These are phyloP conservation scores for Posidonia australis DNA, from an alignment of 106 monocot genomes.

Conservation along the genomic window DNA sequence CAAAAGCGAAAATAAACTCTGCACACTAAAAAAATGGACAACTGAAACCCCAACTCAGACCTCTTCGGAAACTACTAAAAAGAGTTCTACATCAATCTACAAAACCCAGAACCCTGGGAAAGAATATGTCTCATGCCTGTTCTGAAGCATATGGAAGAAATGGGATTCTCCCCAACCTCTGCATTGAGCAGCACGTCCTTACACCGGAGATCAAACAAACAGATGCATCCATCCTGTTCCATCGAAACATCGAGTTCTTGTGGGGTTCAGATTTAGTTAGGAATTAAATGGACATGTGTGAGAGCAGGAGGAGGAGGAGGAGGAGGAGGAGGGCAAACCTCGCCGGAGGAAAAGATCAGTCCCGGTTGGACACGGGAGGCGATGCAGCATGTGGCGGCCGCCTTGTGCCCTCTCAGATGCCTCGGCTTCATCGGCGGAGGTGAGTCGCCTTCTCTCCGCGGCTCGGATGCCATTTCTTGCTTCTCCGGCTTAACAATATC, in stretches of 20 bases:
- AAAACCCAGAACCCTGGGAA: background rate
- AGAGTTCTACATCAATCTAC: background rate
- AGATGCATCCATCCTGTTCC: conserved; percentile 60
- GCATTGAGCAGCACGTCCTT: conserved; percentile 39
- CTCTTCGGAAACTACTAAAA: too few species aligned
- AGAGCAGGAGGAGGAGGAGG: background rate
- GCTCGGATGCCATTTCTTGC: background rate
- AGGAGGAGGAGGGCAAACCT: conserved; percentile 25
- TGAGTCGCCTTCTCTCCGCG: background rate
- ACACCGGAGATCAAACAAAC: conserved; percentile 64
- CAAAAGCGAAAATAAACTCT: too few species aligned
- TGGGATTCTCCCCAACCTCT: conserved; percentile 31
- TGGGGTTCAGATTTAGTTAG: background rate
- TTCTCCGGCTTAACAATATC: too few species aligned
- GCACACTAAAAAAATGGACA: too few species aligned
- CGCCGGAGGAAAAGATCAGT: conserved; percentile 48
- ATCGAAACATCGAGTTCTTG: background rate
- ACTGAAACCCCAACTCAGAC: too few species aligned
- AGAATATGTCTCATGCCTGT: conserved; percentile 14
- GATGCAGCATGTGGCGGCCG: conserved; percentile 49
- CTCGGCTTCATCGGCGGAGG: conserved; percentile 26
- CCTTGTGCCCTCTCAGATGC: conserved; percentile 46
- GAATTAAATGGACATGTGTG: background rate
- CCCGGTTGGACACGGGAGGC: conserved; percentile 46
- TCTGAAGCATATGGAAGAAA: conserved; percentile 76